Percentiles rank a stretch among this genome's conserved stretches.
phyloP scores from a whole-genome alignment of 2,329 filamentous ascomycete genomes.

The Fonsecaea nubica region DNA sequence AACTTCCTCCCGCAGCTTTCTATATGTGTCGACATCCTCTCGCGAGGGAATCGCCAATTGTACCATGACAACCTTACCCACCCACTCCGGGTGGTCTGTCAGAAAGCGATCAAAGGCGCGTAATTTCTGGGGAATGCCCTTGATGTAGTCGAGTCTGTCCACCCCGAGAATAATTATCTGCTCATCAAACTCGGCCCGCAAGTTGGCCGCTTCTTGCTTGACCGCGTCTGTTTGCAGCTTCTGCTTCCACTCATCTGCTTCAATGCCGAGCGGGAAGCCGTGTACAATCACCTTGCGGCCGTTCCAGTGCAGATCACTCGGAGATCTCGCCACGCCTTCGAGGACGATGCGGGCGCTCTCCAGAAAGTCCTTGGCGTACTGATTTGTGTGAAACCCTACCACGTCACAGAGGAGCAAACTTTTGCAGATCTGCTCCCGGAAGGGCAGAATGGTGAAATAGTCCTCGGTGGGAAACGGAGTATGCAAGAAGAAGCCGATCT shows the following conservation, averaged over 20 bases:
- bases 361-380: conserved; percentile 90
- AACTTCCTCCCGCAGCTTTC: conserved; percentile 86
- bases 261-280: conserved; percentile 93
- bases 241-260: conserved; percentile 90
- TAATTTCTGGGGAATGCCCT: conserved; percentile 92
- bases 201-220: conserved; percentile 76
- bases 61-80: conserved; percentile 88
- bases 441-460: conserved; percentile 89
- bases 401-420: conserved; percentile 87
- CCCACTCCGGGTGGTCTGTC: conserved; percentile 90
- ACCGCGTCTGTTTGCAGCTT: conserved; percentile 78
- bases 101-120: conserved; percentile 92
- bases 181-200: conserved; percentile 83
- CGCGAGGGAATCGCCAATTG: conserved; percentile 87
- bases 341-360: conserved; percentile 87
- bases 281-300: conserved; percentile 83
- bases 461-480: conserved; percentile 93
- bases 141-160: conserved; percentile 94
- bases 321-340: conserved; percentile 52
- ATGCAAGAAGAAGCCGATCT: conserved; percentile 94
- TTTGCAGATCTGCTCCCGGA: conserved; percentile 79
- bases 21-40: conserved; percentile 91
- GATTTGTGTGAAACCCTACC: conserved; percentile 98
- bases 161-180: conserved; percentile 93
- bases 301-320: conserved; percentile 84